A percentile compares a stretch with the other conserved stretches of the same genome.
Conservation (phyloP, 306 rosid species). For the Trifolium fragiferum region DNA sequence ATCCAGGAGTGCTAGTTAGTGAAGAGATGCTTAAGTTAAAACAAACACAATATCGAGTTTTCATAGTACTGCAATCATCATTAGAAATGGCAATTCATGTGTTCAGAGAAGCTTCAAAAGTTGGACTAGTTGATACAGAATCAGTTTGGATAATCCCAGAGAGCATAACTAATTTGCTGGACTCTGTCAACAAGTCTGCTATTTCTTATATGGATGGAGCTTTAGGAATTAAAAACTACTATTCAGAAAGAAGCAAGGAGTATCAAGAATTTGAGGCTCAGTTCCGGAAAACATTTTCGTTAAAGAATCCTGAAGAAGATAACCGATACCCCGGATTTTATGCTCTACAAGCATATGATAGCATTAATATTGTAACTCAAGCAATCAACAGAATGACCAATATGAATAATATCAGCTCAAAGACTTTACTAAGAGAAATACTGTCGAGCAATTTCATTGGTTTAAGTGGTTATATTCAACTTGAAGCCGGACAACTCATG, state of each 20-base stretch:
- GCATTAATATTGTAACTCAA: constrained; percentile 51
- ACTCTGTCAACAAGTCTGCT: constrained; percentile 42
- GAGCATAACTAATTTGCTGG: constrained; percentile 54
- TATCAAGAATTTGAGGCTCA: constrained; percentile 45
- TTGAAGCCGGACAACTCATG: constrained; percentile 48
- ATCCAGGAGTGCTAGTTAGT: constrained; percentile 42
- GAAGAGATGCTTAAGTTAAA: constrained; percentile 56
- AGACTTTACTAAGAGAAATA: constrained; percentile 31
- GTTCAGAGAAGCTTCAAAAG: constrained; percentile 60
- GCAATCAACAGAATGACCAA: constrained; percentile 43
- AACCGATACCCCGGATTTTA: constrained; percentile 58
- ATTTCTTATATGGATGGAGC: constrained; percentile 64
- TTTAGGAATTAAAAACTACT: constrained; percentile 66
- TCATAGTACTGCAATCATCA: constrained; percentile 68
- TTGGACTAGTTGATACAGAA: constrained; percentile 59
- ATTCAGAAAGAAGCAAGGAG: constrained; percentile 40
- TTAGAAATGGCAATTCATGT: constrained; percentile 54
- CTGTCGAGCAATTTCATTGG: constrained; percentile 50
- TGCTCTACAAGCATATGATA: constrained; percentile 72
- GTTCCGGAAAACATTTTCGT: constrained; percentile 46
- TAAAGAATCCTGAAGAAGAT: constrained; percentile 50
- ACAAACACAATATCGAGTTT: constrained; percentile 60
- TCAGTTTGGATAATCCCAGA: constrained; percentile 76
- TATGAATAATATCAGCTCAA: constrained; percentile 20
- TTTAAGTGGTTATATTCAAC: constrained; percentile 63